Base-by-base conservation (phyloP, 2,329 filamentous ascomycete species). In the Elsinoe perseae region DNA sequence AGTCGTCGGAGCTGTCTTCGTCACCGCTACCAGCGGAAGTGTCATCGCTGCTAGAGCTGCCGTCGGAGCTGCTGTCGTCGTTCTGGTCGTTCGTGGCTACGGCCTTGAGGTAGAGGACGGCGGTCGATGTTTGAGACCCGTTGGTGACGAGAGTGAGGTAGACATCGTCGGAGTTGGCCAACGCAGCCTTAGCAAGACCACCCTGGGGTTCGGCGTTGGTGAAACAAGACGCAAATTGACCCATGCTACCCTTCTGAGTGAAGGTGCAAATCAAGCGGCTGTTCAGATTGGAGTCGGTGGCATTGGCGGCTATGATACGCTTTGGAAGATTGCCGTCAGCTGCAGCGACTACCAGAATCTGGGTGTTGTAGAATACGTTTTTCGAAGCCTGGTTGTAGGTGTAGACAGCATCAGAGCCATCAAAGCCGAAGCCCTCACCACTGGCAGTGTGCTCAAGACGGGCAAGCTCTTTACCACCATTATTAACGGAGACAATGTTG, bases 341-440 rank as follows among this genome's bases (percentile, higher is more conserved):
- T 2, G 18, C 28, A 20, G 21, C 48, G n/a, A 32, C 28, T 21
- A 25, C 28, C 3, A 52, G 25, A 20, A 38, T 12, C 48, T 32
- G 28, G 12, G n/a, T 36, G 48, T 21, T 25, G 48, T 23, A 25
- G 30, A 25, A 52, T 8, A 52, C 48, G 30, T 52, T 18, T 30
- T 52, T 34, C 3, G 32, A 36, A 7, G 25, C 48, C 30, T 28
- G 3, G 30, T 52, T 38, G 48, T 34, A 36, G 48, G 28, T 52
- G 48, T 52, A 52, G 16, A 38, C 30, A 14, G 8, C 48, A 23
- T 34, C 30, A 9, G 8, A 10, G 30, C 48, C 30, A 20, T 28
- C 48, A 16, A 52, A 12, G 48, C 16, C 18, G 32, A 52, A 52
- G 7, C 48, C 48, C 20, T 52, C 48, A 14, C 48, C 52, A 36